phyloP scores from a whole-genome alignment of 768 basidiomycete genomes.

The Lactarius indigo region DNA sequence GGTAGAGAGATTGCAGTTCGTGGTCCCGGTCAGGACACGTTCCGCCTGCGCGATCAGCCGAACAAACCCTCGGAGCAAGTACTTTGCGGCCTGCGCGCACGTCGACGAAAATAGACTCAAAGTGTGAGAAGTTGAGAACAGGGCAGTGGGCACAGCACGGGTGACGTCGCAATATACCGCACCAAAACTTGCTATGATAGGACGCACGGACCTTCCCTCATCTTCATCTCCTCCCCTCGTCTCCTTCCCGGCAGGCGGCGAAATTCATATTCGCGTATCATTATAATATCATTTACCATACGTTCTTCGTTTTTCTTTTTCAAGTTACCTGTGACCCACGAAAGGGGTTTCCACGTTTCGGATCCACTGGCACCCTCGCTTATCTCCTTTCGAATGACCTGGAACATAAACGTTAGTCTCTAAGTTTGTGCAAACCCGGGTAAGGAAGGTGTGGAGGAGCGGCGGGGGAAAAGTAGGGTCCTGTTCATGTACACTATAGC shows the following conservation, averaged over 20 bases:
- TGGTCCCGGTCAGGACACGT: background rate
- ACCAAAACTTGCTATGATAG: background rate
- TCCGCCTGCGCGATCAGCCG: background rate
- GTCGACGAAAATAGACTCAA: background rate
- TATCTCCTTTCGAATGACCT: background rate
- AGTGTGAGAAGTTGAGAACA: background rate
- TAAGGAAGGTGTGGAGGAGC: background rate
- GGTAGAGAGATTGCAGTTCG: background rate
- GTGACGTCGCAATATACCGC: constrained; percentile 3
- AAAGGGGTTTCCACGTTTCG: background rate
- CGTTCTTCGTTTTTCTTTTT: background rate
- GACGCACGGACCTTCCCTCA: background rate
- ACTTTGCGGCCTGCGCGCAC: background rate
- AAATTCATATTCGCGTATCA: constrained; percentile 7
- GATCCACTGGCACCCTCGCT: background rate
- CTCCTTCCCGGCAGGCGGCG: background rate
- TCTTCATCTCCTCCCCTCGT: background rate
- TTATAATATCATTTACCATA: background rate
- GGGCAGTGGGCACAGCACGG: constrained; percentile 6
- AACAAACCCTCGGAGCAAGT: background rate
- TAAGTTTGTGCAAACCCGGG: background rate
- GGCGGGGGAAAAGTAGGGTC: background rate
- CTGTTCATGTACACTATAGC: no score
- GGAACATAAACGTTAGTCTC: background rate
- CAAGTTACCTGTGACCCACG: background rate